These are phyloP conservation scores for Hyaloraphidium curvatum DNA, from an alignment of 192 early-diverging fungal species.

Conservation along the genomic window DNA sequence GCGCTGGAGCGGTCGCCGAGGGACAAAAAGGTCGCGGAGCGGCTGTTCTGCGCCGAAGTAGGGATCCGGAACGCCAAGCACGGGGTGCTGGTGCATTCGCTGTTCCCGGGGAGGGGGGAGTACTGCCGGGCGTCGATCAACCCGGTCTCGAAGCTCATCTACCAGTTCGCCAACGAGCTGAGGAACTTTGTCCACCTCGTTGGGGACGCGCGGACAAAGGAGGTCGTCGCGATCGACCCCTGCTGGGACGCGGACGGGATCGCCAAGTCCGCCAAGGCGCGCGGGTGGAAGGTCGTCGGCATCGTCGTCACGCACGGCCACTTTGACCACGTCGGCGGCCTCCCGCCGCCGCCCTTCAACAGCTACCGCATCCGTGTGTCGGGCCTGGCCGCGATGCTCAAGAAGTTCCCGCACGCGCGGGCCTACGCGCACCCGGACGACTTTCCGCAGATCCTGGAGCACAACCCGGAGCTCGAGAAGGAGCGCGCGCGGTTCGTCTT, in stretches of 20 bases:
- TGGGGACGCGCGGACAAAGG: conserved; percentile 38
- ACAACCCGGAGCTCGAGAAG: conserved; percentile 56
- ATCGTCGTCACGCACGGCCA: conserved; percentile 66
- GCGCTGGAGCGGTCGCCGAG: too few species aligned
- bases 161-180: conserved; percentile 61
- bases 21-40: too few species aligned
- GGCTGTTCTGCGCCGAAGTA: too few species aligned
- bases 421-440: conserved; percentile 59
- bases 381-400: conserved; percentile 54
- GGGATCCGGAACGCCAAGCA: too few species aligned
- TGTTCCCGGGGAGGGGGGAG: too few species aligned
- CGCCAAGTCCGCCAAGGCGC: conserved; percentile 29
- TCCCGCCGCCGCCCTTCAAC: background rate
- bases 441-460: conserved; percentile 37
- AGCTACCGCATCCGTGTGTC: conserved; percentile 51
- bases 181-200: conserved; percentile 71
- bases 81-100: too few species aligned
- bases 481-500: conserved; percentile 23
- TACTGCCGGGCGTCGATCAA: too few species aligned
- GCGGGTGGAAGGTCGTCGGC: conserved; percentile 46
- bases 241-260: conserved; percentile 90
- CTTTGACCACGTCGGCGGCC: conserved; percentile 38
- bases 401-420: conserved; percentile 46
- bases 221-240: conserved; percentile 71
- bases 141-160: conserved; percentile 56